Base-by-base conservation (phyloP, 768 basidiomycete genomes). In the Suillus cothurnatus region DNA sequence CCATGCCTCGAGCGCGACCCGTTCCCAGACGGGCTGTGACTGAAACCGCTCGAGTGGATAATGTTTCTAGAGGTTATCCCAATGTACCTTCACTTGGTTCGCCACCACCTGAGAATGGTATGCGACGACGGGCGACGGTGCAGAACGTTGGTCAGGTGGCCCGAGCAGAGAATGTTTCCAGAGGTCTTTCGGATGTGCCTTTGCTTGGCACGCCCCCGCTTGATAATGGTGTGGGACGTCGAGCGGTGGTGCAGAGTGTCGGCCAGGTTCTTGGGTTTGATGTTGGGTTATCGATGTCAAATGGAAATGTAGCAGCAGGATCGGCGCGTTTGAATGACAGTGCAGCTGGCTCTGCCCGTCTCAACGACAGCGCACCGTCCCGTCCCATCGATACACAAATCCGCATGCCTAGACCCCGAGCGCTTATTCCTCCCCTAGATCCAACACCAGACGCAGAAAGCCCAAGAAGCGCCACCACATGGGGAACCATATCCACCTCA, bases 401-500 rank as follows among this genome's bases (percentile, higher is more conserved):
- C 28, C 38, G 39, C 34, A 60, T 56, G 50, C 52, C 62, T 6
- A 61, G 62, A 41, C 38, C 38, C n/a, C 28, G 36, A 39, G 36
- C 62, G 8, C 28, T 63, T 7, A 61, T 63, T 7, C 21, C 62
- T n/a, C 69, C 74, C 0, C 67, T 73, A n/a, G 58, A 41, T 41
- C 19, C 58, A 14, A 60, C 57, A 0, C 61, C 62, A 6, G 71
- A 67, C 63, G 31, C 65, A 57, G 74, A 73, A 28, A 77, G 75
- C 11, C 76, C 75, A 12, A 68, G 75, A 61, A 77, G 75, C 64
- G 75, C 73, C 65, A 76, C 77, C 21, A 78, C 77, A 2, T 78
- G 77, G 77, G 77, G 77, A 45, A 78, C 77, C n/a, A 70, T 77
- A 2, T 71, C 78, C 3, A 61, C 68, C 19, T 69, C 74, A 68